Evolutionary conservation across 2,329 filamentous ascomycete genomes (phyloP), one percentile per base, ranked within the genome.

Genomic region (Pseudogymnoascus sp.): DNA sequence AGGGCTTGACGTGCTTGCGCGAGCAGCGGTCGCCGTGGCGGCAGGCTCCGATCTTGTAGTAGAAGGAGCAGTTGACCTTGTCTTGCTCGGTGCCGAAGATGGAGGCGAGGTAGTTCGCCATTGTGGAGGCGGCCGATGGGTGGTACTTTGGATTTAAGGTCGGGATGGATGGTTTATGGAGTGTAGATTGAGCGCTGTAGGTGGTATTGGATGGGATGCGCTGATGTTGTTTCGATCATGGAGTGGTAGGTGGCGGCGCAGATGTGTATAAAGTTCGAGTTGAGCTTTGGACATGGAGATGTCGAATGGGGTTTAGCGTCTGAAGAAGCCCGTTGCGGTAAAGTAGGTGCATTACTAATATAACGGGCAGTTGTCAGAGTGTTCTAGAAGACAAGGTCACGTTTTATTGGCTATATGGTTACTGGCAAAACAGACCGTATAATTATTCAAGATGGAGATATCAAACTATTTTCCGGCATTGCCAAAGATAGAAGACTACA

Each of bases 71-170:
- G 85, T 97, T 97, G 82, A 97, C 93, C 72, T 93, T 99, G 87
- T 99, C 95, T 78, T 97, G 95, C 84, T 99, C 95, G 31, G 95
- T 99, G 74, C 95, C 95, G 83, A 99, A 99, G 80, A 99, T 99
- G 75, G 92, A 96, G 73, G 95, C 95, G 77, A 99, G 90, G 77
- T 97, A 97, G 83, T 97, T 97, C 74, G 93, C 93, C 93, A 96
- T 96, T 74, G 29, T 79, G 68, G 59, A 62, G 50, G 37, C 56
- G 50, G 50, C 50, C 50, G 50, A 21, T 21, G 60, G 59, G 38
- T 23, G 17, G 1, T 26, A 15, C 9, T 60, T 31, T 38, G 38
- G 59, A 23, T 17, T 9, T 60, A 15, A n/a, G 17, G 21, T 38
- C 35, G n/a, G 7, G 29, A 60, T 29, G 2, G 19, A 31, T 60